These are phyloP conservation scores for Chalaropsis thielavioides DNA, from an alignment of 2,329 filamentous ascomycete genomes.

Conservation along the genomic window DNA sequence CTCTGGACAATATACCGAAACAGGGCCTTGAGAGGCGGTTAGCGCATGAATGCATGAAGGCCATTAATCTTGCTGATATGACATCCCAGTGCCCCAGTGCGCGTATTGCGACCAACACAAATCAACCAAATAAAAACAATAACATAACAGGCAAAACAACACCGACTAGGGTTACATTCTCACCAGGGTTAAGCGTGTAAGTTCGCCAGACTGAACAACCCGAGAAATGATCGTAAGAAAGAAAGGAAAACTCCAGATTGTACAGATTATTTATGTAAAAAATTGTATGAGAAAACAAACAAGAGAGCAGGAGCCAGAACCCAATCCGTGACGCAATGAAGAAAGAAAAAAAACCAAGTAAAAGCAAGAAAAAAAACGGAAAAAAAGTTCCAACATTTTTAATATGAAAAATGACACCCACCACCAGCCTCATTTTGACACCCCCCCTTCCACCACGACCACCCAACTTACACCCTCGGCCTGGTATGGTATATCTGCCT, in stretches of 20 bases:
- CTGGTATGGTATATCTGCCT: not conserved
- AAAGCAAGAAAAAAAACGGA: not conserved
- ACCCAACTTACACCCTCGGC: not conserved
- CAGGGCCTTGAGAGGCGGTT: not conserved
- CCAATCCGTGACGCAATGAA: not conserved
- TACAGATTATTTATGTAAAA: not conserved
- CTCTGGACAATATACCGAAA: not conserved
- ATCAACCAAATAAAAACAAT: not conserved
- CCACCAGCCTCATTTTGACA: not conserved
- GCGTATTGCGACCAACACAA: not conserved
- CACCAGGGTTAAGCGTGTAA: not conserved
- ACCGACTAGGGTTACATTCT: not conserved
- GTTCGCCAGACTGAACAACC: not conserved
- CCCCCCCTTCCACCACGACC: not conserved
- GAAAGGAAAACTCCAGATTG: not conserved
- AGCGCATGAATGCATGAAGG: constrained; percentile 10
- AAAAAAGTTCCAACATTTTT: constrained; percentile 4
- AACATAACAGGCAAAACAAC: not conserved
- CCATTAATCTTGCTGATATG: constrained; percentile 7
- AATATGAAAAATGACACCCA: not conserved
- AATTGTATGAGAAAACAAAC: not conserved
- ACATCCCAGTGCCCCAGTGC: not conserved
- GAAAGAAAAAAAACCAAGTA: not conserved
- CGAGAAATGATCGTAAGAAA: not conserved
- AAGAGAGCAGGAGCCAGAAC: not conserved